Conservation (phyloP, 2,329 filamentous ascomycete species). For the Penicillium sp. region DNA sequence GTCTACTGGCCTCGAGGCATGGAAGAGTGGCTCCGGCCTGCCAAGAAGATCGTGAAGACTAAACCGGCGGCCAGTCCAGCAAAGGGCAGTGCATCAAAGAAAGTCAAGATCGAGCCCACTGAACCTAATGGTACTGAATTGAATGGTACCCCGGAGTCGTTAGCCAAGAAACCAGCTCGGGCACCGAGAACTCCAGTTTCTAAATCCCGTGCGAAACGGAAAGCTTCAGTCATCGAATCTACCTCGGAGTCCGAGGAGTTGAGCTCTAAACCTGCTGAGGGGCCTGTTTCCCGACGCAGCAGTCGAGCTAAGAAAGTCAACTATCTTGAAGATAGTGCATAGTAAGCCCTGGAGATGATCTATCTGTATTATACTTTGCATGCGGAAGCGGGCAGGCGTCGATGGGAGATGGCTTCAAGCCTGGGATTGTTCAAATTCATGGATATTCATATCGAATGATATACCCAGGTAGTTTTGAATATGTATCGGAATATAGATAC, state of each 20-base stretch:
- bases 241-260: conserved; percentile 25
- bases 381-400: neutral
- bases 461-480: too few relatives aligned
- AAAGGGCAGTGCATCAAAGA: conserved; percentile 19
- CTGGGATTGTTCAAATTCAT: too few relatives aligned
- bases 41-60: conserved; percentile 59
- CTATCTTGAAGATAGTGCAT: conserved; percentile 36
- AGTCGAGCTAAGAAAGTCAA: conserved; percentile 35
- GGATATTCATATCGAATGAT: too few relatives aligned
- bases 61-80: conserved; percentile 23
- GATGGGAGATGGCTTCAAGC: neutral
- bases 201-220: conserved; percentile 31
- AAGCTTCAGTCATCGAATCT: conserved; percentile 26
- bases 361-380: neutral
- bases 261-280: neutral
- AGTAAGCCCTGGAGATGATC: neutral
- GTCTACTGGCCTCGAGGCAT: conserved; percentile 91
- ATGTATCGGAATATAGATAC: too few relatives aligned
- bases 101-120: conserved; percentile 19
- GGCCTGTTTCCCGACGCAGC: conserved; percentile 27
- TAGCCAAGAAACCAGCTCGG: conserved; percentile 16
- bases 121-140: neutral
- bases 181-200: conserved; percentile 19
- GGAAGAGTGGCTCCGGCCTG: conserved; percentile 85
- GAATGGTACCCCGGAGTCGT: conserved; percentile 1